Percentiles rank a stretch among this genome's conserved stretches.
These are phyloP conservation scores for Eruca vesicaria DNA, from an alignment of 441 rosid species.

Conservation along the genomic window DNA sequence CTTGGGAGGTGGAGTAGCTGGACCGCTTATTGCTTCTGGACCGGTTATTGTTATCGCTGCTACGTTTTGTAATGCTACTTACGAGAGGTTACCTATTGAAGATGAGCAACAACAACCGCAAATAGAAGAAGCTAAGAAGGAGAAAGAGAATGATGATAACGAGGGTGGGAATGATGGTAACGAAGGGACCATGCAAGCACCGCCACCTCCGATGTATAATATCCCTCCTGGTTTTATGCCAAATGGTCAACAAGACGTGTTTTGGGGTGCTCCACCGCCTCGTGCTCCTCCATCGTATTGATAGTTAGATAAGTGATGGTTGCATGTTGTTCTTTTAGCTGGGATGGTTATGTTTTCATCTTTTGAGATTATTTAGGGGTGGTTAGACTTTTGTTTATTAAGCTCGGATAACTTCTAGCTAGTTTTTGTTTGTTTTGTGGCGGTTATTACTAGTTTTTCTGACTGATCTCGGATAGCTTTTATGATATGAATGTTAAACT, in stretches of 20 bases:
- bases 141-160: conserved; percentile 29
- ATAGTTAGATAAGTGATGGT: conserved; percentile 18
- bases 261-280: conserved; percentile 60
- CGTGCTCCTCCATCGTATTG: conserved; percentile 61
- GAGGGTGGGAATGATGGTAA: conserved; percentile 19
- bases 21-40: conserved; percentile 70
- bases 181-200: conserved; percentile 47
- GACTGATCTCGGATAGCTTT: conserved; percentile 13
- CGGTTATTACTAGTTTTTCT: not conserved
- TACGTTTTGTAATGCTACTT: conserved; percentile 80
- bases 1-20: conserved; percentile 72
- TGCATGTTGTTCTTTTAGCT: not conserved
- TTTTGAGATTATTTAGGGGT: not conserved
- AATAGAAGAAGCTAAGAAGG: conserved; percentile 22
- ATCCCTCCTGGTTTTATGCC: conserved; percentile 65
- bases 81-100: conserved; percentile 76
- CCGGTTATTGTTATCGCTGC: conserved; percentile 89
- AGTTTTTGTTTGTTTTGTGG: conserved; percentile 20
- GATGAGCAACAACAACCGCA: conserved; percentile 41
- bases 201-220: conserved; percentile 46
- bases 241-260: conserved; percentile 77
- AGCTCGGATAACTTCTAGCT: conserved; percentile 12
- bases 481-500: not conserved
- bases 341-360: conserved; percentile 13
- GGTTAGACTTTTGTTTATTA: conserved; percentile 31